Base-by-base conservation (phyloP, 371 early-diverging fungal species). In the Amoeboaphelidium protococcarum region DNA sequence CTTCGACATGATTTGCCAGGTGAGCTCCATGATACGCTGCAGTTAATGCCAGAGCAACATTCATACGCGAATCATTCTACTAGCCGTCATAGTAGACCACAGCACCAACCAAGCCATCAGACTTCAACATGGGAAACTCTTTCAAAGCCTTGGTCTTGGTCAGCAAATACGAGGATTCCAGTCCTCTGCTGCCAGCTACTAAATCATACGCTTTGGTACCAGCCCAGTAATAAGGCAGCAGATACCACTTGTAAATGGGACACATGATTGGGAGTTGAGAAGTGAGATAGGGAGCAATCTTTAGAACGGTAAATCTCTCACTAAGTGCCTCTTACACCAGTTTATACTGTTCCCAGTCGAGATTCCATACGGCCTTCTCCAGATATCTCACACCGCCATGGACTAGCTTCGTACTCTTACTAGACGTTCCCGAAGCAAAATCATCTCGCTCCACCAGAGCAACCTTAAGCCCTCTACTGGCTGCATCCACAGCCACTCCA, bases 341-440 rank as follows among this genome's bases (percentile, higher is more conserved):
- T 59, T 84, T 82, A 73, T 85, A 92, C 60, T 99, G 98, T 61
- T 80, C 90, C 60, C 78, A 79, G 56, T 92, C 95, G 20, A 92
- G 63, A 44, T 90, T 83, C 68, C 76, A 72, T 45, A 98, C 72
- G 2, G 98, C 99, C 66, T 96, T 95, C 63, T 96, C 94, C 51
- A 99, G 71, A 63, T 99, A 99, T 47, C 99, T 74, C 27, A 99
- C 94, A 56, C 99, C 99, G 49, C 99, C 99, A 58, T 99, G 99
- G 20, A 99, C 84, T 13, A 99, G 71, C 58, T 99, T 99, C 3
- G 99, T 98, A 19, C 83, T 82, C 53, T 92, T 73, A 1, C 95
- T 94, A 26, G 85, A 84, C 1, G 98, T 97, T 42, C 86, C 90
- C 26, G 84, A 72, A 16, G 90, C 72, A 68, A 91, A 98, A 65